Base-by-base conservation (phyloP, 768 basidiomycete genomes). In the Favolaschia claudopus region DNA sequence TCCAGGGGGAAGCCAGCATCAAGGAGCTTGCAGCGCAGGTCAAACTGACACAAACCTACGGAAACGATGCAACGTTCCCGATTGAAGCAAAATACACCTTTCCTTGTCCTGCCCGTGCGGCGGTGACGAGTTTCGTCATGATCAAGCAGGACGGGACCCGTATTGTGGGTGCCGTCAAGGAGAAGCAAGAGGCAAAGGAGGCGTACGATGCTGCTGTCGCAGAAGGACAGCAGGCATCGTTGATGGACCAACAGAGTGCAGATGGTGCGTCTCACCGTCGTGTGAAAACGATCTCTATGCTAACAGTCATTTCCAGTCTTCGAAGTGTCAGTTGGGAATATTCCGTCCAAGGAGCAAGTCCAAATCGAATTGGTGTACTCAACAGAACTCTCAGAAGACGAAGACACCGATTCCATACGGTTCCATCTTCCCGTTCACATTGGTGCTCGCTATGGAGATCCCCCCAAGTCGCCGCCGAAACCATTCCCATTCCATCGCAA, bases 21-120 rank as follows among this genome's bases (percentile, higher is more conserved):
- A 57, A 54, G 24, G 60, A 61, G 24, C 44, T 63, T n/a, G 48
- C 40, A n/a, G 58, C 63, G 8, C 55, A 51, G 42, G 63, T 64
- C 25, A 55, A 55, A 22, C 33, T 64, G n/a, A 40, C 54, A 3
- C 63, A 65, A 43, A 58, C 45, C 19, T 65, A 62, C 48, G 45
- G 33, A 5, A 64, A 64, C 43, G 58, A 60, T 28, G 44, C 55
- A 1, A 19, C 34, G 1, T 22, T 45, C 20, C 37, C 58, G 7
- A 55, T 62, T 9, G 60, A 63, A 27, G 62, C 62, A 5, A 55
- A 39, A 19, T 66, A 63, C 37, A 43, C 49, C 1, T 66, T 66
- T 20, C 56, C 53, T 14, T 39, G 63, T 6, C 64, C 58, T 37
- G 57, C 62, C 12, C 36, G 58, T 1, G 58, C 38, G 14, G 47